Conservation (phyloP, 2,329 filamentous ascomycete species). For the Phialophora tarda region DNA sequence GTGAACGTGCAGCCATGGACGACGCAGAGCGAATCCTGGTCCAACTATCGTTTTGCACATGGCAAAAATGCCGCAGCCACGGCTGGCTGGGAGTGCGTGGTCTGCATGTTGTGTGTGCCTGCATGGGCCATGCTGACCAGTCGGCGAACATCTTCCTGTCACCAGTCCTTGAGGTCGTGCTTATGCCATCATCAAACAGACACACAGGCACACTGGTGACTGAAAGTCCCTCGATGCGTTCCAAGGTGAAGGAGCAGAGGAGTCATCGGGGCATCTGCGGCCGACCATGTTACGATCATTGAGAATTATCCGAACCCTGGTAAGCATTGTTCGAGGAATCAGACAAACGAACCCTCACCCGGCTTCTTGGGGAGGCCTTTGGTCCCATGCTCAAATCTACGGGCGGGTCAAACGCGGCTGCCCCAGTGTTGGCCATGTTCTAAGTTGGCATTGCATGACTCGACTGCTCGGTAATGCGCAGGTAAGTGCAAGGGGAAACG, state of each 20-base stretch:
- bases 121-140: slow-evolving; percentile 4
- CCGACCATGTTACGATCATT: slow-evolving; percentile 1
- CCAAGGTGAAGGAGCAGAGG: background rate
- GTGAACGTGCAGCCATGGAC: background rate
- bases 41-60: slow-evolving; percentile 21
- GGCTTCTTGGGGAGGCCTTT: background rate
- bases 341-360: background rate
- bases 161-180: background rate
- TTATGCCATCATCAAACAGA: background rate
- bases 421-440: background rate
- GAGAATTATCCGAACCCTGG: background rate
- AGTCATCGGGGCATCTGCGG: slow-evolving; percentile 3
- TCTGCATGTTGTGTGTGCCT: slow-evolving; percentile 6
- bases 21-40: background rate
- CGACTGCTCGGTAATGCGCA: background rate
- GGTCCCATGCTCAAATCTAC: slow-evolving; percentile 5
- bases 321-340: background rate
- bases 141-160: background rate
- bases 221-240: background rate
- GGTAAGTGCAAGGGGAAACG: background rate
- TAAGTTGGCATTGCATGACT: background rate
- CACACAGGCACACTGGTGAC: background rate
- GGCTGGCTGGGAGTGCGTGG: background rate
- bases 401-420: background rate
- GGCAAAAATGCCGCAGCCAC: slow-evolving; percentile 25